phyloP scores from a whole-genome alignment of 148 eudicot species.

The Fagopyrum tataricum region DNA sequence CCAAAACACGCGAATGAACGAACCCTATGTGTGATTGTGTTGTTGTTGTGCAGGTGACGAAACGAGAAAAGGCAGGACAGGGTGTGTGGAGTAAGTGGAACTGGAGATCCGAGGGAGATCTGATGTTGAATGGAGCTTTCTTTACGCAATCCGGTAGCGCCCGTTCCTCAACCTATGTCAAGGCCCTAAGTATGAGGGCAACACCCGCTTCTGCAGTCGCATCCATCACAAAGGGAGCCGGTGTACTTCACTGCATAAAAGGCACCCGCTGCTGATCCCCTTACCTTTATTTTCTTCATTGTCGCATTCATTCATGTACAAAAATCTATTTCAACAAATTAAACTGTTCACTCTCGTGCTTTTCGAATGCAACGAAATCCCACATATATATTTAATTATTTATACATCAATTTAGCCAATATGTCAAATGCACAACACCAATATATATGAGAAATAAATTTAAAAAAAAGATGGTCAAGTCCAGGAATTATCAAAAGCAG shows the following conservation, averaged over 20 bases:
- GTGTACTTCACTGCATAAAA: conserved; percentile 1
- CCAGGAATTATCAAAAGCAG: conserved; percentile 47
- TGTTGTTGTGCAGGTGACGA: too few species aligned
- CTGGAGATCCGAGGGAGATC: conserved; percentile 61
- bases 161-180: conserved; percentile 31
- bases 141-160: conserved; percentile 38
- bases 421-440: background rate
- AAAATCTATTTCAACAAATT: background rate
- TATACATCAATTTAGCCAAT: background rate
- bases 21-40: too few species aligned
- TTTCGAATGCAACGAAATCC: too few species aligned
- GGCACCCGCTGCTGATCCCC: conserved; percentile 7
- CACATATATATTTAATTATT: background rate
- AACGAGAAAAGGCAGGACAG: conserved; percentile 34
- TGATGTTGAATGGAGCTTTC: conserved; percentile 47
- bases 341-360: too few species aligned
- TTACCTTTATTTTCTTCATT: background rate
- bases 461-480: conserved; percentile 7
- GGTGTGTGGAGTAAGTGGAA: conserved; percentile 53
- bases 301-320: conserved; percentile 5
- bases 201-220: conserved; percentile 39
- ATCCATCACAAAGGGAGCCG: conserved; percentile 41
- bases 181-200: conserved; percentile 45
- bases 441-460: background rate
- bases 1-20: too few species aligned